These are phyloP conservation scores for Chytriomyces sp. DNA, from an alignment of 192 early-diverging fungal genomes.

Conservation along the genomic window DNA sequence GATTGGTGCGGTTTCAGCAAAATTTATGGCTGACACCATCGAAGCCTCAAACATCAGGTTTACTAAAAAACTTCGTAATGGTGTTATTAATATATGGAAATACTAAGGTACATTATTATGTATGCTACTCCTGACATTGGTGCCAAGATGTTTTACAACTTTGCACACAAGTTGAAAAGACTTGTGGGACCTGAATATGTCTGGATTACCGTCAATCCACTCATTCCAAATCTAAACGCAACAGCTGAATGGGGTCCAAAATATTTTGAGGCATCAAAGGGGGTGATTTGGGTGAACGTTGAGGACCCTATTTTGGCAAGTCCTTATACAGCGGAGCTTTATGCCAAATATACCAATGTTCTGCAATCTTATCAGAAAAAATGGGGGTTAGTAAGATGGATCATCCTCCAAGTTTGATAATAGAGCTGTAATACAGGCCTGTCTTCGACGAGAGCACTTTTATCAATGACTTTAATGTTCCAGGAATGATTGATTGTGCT, in stretches of 20 bases:
- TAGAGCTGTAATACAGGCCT: not conserved
- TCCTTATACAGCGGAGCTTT: not conserved
- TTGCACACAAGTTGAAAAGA: not conserved
- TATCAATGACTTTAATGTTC: not conserved
- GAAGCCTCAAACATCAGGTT: too few relatives aligned
- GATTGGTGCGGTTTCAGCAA: not conserved
- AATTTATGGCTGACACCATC: too few relatives aligned
- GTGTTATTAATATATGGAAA: too few relatives aligned
- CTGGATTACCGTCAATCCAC: not conserved
- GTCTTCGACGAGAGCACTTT: not conserved
- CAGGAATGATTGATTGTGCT: not conserved
- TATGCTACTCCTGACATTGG: not conserved
- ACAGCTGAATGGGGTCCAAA: not conserved
- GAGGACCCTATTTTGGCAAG: not conserved
- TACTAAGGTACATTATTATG: not conserved
- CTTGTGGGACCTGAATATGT: slow-evolving; percentile 4
- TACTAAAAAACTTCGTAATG: too few relatives aligned
- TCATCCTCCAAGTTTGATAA: not conserved
- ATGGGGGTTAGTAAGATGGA: not conserved
- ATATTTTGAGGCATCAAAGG: not conserved
- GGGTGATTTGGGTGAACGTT: not conserved
- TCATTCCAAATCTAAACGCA: not conserved
- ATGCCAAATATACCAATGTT: not conserved
- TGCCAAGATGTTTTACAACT: not conserved
- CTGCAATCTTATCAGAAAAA: not conserved